Conservation (phyloP, 2,329 filamentous ascomycete genomes). For the Xylaria hypoxylon region DNA sequence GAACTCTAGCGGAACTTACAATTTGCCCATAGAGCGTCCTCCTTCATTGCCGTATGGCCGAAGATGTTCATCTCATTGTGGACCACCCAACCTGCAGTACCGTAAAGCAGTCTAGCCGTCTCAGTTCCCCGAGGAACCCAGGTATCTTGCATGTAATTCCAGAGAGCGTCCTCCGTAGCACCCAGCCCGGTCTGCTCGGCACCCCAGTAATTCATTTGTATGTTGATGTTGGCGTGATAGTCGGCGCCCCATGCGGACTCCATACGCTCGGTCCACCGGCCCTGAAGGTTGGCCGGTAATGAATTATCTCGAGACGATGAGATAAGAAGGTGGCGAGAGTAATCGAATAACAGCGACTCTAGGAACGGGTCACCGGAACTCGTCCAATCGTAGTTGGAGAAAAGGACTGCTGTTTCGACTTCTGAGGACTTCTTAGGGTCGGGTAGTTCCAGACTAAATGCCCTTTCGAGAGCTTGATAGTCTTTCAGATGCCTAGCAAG, state of each 20-base stretch:
- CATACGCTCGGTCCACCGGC: constrained; percentile 62
- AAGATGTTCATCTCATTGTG: constrained; percentile 71
- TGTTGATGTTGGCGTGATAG: constrained; percentile 69
- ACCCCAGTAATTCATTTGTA: constrained; percentile 72
- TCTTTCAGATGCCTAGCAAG: constrained; percentile 55
- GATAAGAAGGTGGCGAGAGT: constrained; percentile 66
- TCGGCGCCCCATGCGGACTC: constrained; percentile 63
- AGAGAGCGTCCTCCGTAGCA: constrained; percentile 59
- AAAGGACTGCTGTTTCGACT: constrained; percentile 53
- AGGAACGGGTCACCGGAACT: constrained; percentile 62
- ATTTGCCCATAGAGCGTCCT: constrained; percentile 49
- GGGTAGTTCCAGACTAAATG: constrained; percentile 59
- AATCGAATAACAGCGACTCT: constrained; percentile 65
- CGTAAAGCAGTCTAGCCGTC: constrained; percentile 66
- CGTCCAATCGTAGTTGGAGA: constrained; percentile 50
- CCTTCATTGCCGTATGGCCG: constrained; percentile 62
- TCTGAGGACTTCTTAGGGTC: constrained; percentile 56
- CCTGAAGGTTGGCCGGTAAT: constrained; percentile 68
- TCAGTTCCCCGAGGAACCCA: constrained; percentile 65
- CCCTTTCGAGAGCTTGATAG: constrained; percentile 54
- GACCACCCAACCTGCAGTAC: constrained; percentile 65
- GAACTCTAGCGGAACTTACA: constrained; percentile 31
- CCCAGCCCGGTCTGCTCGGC: constrained; percentile 65
- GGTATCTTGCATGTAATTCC: constrained; percentile 64
- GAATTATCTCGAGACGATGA: constrained; percentile 63